Evolutionary conservation across 768 basidiomycete genomes (phyloP), one percentile per base, ranked within the genome.

Genomic region (Mycena filopes): DNA sequence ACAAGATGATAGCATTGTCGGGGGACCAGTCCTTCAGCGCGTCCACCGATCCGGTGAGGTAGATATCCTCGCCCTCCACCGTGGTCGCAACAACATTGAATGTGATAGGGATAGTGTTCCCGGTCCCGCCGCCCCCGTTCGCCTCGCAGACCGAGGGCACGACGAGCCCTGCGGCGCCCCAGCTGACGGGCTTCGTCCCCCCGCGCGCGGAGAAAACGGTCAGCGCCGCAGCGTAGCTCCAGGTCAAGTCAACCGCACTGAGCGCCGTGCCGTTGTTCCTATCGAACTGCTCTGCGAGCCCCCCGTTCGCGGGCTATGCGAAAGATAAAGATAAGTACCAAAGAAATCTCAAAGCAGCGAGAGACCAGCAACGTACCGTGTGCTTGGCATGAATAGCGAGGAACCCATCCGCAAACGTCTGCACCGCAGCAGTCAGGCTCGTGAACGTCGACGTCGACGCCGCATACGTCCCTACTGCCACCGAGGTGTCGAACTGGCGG

Each of bases 161-260:
- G 2, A 74, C 72, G 63, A 92, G 71, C 3, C 84, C 87, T 10
- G 73, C 67, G 4, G 92, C 92, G 31, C 92, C 91, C 92, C 92
- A 93, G 70, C 84, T 84, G 0, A 76, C 78, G 3, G 85, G 79
- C 8, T 75, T 71, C 40, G 78, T 73, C 0, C 88, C 89, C 8
- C 74, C 72, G 28, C 86, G 81, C 6, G 89, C 88, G 15, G 78
- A 77, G 63, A 85, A 84, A 7, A 81, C 85, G 0, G 92, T 89
- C 51, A 93, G 73, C 6, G 86, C 80, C 18, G 89, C 80, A 8
- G 91, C 91, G 69, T 92, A 93, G 70, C 86, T 90, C 92, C 91
- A 93, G 0, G 91, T 92, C 60, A 93, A 78, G 72, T 93, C 88
- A 7, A 75, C 71, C 3, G 91, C 91, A 73, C 89, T 89, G 16